Evolutionary conservation across 2,329 filamentous ascomycete species (phyloP), one percentile per base, ranked within the genome.

Genomic region (Ophiostoma quercus): DNA sequence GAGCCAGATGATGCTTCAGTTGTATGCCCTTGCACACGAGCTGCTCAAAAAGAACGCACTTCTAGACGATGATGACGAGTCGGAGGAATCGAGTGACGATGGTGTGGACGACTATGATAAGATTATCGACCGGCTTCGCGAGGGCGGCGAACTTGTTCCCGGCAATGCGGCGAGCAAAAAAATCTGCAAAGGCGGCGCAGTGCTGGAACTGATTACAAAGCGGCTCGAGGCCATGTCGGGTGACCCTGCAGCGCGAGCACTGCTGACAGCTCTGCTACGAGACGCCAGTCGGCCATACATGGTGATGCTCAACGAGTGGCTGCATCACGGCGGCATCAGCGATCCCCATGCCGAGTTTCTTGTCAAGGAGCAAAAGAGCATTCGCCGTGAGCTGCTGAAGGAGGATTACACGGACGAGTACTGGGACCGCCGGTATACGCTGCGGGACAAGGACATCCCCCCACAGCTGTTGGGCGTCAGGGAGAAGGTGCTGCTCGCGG

Each of bases 351-450:
- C 89, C 1, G 95, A 99, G 78, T 99, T 99, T 74, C 81, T 99
- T 68, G 89, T 99, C 76, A 96, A 96, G 77, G 95, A 98, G 78
- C 92, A 97, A 75, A 96, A 94, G 79, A 97, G 94, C 76, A 97
- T 99, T 75, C 90, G 90, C 71, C 87, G 95, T 57, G 95, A 98
- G 78, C 87, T 92, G 71, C 82, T 99, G 2, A 93, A 98, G 76
- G 90, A 97, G 77, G 95, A 99, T 78, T 99, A 98, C 76, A 99
- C 94, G 0, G 95, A 99, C 78, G 95, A 99, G 76, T 99, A 99
- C 79, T 99, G 95, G 95, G 95, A 99, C 78, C 92, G 96, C 76
- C 87, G 95, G 73, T 99, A 99, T 77, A 98, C 95, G 4, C 90
- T 99, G 73, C 90, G 95, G 71, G 92, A 97, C 72, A 88, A 92